phyloP scores from a whole-genome alignment of 257 asterid genomes.

The Lycium ferocissimum region DNA sequence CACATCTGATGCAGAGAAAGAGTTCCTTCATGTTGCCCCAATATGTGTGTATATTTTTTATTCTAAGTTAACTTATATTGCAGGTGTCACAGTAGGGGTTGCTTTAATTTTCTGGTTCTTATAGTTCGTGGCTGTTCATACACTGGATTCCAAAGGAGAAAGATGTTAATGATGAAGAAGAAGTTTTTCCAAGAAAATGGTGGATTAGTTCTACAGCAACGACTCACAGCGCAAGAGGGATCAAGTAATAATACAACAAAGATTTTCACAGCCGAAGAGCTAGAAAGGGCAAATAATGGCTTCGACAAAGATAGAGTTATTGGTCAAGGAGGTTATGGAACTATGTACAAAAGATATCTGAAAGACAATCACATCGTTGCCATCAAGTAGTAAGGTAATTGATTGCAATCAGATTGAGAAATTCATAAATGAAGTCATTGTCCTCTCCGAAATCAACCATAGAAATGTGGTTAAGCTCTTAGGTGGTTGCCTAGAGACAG shows the following conservation, averaged over 20 bases:
- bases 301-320: conserved; percentile 14
- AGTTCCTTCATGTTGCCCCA: neutral
- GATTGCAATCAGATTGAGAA: conserved; percentile 38
- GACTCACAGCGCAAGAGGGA: neutral
- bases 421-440: conserved; percentile 44
- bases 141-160: neutral
- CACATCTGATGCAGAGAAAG: neutral
- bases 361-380: neutral
- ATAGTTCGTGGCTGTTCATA: neutral
- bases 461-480: conserved; percentile 44
- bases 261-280: conserved; percentile 29
- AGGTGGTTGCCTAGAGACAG: conserved; percentile 50
- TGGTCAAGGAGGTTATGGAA: conserved; percentile 31
- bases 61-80: neutral
- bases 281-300: conserved; percentile 27
- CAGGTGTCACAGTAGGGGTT: neutral
- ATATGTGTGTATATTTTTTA: neutral
- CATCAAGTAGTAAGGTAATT: conserved; percentile 18
- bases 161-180: neutral
- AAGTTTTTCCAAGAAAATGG: conserved; percentile 18
- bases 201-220: conserved; percentile 5
- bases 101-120: neutral
- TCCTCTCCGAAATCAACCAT: conserved; percentile 44
- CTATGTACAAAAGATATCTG: conserved; percentile 29
- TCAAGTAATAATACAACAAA: neutral